Percentiles rank a stretch among this genome's conserved stretches.
Evolutionary conservation across 176 grass and related monocot species (phyloP).

Genomic region (Hyparrhenia diplandra): DNA sequence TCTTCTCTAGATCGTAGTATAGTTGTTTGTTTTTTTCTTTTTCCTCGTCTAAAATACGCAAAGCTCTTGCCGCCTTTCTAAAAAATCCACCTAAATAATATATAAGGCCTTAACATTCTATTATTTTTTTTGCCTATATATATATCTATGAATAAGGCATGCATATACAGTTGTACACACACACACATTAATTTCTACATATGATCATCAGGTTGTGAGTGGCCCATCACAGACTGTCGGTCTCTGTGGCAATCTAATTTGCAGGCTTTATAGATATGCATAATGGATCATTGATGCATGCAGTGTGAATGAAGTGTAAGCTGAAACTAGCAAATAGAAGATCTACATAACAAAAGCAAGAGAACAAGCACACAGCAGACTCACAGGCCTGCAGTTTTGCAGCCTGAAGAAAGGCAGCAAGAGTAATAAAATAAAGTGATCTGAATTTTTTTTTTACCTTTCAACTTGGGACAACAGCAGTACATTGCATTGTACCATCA

Average conservation of each 20-base stretch:
- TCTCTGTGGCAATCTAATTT: not conserved
- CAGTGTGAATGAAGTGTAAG: not conserved
- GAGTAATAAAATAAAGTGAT: not conserved
- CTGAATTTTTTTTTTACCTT: not conserved
- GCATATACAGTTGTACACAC: not conserved
- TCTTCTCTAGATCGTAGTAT: too few species aligned
- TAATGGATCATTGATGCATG: not conserved
- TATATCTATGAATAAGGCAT: not conserved
- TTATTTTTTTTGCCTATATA: not conserved
- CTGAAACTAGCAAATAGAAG: not conserved
- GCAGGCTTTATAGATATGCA: not conserved
- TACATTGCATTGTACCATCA: constrained; percentile 2
- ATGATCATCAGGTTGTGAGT: not conserved
- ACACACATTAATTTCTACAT: not conserved
- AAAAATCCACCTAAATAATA: not conserved
- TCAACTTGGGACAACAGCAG: constrained; percentile 1
- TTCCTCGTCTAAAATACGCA: too few species aligned
- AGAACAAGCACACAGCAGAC: not conserved
- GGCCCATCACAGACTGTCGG: not conserved
- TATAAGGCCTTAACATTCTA: not conserved
- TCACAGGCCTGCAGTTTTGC: not conserved
- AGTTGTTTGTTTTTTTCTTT: too few species aligned
- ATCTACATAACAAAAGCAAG: not conserved
- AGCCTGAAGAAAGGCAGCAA: not conserved
- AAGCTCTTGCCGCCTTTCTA: too few species aligned